Conservation (phyloP, 495 filamentous ascomycete species). For the Astrocystis sublimbata region DNA sequence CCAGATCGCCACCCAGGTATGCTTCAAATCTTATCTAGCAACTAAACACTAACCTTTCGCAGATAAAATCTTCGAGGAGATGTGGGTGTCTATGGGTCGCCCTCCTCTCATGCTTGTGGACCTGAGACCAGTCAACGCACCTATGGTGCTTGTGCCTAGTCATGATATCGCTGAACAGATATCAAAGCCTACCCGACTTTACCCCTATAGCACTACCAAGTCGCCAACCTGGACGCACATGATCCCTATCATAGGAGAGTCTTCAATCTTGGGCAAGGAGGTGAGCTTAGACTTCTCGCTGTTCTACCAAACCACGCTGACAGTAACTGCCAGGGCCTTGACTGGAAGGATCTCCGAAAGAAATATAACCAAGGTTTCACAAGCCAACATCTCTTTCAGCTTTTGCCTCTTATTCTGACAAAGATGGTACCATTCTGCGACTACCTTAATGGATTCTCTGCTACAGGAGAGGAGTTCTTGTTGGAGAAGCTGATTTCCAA, state of each 20-base stretch:
- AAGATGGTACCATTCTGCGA: constrained; percentile 25
- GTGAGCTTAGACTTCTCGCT: neutral
- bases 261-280: constrained; percentile 26
- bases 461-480: constrained; percentile 23
- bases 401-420: constrained; percentile 33
- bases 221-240: constrained; percentile 25
- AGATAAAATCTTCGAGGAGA: constrained; percentile 19
- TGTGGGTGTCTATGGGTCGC: neutral
- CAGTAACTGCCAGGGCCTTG: constrained; percentile 19
- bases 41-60: neutral
- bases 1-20: constrained; percentile 30
- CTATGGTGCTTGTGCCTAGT: constrained; percentile 35
- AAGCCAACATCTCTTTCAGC: constrained; percentile 27
- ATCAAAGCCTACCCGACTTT: constrained; percentile 28
- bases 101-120: constrained; percentile 25
- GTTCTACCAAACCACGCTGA: neutral
- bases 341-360: constrained; percentile 36
- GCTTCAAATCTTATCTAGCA: neutral
- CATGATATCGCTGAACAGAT: constrained; percentile 41
- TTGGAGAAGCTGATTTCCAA: neutral
- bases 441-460: constrained; percentile 13
- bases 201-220: constrained; percentile 36
- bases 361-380: constrained; percentile 36
- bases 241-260: constrained; percentile 26
- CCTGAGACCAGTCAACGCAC: constrained; percentile 26